Evolutionary conservation across 352 stramenopile species (phyloP).

Genomic region (Globisporangium cylindrosporum): DNA sequence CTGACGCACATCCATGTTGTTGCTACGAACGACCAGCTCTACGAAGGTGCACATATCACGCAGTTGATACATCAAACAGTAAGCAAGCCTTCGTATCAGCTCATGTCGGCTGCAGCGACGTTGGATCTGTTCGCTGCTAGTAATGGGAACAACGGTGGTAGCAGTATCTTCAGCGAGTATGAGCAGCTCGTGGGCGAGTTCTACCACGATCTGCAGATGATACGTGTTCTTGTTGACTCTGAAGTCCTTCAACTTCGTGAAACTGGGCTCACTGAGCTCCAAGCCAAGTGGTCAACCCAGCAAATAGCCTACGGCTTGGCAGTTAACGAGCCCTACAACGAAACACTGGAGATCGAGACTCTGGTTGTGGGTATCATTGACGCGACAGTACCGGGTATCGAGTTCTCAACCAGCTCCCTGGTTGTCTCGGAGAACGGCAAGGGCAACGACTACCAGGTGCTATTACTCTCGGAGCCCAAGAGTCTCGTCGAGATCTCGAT

Average conservation of each 20-base stretch:
- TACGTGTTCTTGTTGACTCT: slow-evolving; percentile 7
- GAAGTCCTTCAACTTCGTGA: slow-evolving; percentile 13
- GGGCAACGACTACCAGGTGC: slow-evolving; percentile 71
- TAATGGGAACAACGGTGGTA: not conserved
- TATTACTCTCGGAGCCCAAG: slow-evolving; percentile 64
- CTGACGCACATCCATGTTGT: slow-evolving; percentile 41
- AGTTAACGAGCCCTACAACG: slow-evolving; percentile 28
- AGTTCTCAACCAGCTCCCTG: slow-evolving; percentile 66
- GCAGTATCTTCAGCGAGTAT: slow-evolving; percentile 14
- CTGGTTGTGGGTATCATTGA: slow-evolving; percentile 37
- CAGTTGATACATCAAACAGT: slow-evolving; percentile 27
- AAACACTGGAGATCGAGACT: slow-evolving; percentile 17
- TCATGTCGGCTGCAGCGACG: slow-evolving; percentile 28
- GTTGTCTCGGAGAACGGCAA: slow-evolving; percentile 63
- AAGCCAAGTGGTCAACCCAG: slow-evolving; percentile 42
- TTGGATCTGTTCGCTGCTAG: not conserved
- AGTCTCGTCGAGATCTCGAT: slow-evolving; percentile 42
- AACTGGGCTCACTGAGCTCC: slow-evolving; percentile 25
- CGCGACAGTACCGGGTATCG: slow-evolving; percentile 50
- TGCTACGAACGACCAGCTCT: slow-evolving; percentile 57
- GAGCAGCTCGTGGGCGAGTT: slow-evolving; percentile 24
- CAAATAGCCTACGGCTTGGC: slow-evolving; percentile 20
- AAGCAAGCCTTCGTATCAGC: slow-evolving; percentile 31
- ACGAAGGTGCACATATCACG: slow-evolving; percentile 41
- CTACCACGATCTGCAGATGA: slow-evolving; percentile 28